phyloP scores from a whole-genome alignment of 441 rosid species.

The Pelargonium citronellum region DNA sequence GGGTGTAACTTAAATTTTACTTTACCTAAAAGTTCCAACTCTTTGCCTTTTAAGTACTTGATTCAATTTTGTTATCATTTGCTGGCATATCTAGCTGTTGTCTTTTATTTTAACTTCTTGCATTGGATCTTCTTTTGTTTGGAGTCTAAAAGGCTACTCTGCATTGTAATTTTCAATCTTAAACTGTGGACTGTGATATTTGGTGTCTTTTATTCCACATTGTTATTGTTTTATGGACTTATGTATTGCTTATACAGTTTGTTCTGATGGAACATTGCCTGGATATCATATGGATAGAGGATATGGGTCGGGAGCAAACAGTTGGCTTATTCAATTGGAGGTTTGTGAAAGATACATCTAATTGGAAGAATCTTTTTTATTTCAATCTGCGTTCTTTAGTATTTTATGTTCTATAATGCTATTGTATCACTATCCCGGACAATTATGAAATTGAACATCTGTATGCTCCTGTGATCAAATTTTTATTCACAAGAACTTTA shows the following conservation, averaged over 20 bases:
- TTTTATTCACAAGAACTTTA: background rate
- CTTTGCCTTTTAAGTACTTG: background rate
- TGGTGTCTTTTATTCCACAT: conserved; percentile 3
- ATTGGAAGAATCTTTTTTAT: background rate
- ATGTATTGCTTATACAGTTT: conserved; percentile 46
- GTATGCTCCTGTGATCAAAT: background rate
- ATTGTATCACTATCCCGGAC: background rate
- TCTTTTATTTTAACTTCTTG: background rate
- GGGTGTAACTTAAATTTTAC: conserved; percentile 12
- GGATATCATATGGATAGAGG: conserved; percentile 91
- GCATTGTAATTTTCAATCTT: background rate
- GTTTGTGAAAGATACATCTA: conserved; percentile 29
- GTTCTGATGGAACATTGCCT: conserved; percentile 95
- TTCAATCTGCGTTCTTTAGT: background rate
- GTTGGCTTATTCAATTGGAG: conserved; percentile 96
- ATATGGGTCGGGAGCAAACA: conserved; percentile 70
- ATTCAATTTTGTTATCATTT: background rate
- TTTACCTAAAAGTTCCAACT: background rate
- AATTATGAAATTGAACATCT: background rate
- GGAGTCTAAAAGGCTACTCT: background rate
- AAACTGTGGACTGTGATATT: background rate
- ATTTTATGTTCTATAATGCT: background rate
- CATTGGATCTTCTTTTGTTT: background rate
- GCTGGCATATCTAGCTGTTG: conserved; percentile 15
- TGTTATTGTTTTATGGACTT: conserved; percentile 12